Percentiles rank a stretch among this genome's conserved stretches.
Evolutionary conservation across 1,284 basidiomycete genomes (phyloP).

Genomic region (Coniophora puteana): DNA sequence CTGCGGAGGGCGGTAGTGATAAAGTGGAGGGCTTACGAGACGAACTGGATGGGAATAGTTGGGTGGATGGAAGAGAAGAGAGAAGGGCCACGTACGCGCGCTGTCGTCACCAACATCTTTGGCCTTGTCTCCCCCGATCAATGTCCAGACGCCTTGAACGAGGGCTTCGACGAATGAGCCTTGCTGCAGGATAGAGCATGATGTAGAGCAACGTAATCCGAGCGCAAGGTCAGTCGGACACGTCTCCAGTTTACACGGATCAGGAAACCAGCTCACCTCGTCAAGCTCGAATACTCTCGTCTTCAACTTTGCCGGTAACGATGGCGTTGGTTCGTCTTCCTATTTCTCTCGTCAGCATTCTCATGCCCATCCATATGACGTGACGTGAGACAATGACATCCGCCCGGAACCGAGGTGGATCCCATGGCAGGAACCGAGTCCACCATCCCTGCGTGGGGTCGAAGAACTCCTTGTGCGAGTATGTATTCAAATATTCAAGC

Average conservation of each 20-base stretch:
- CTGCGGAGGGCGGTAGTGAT: constrained; percentile 91
- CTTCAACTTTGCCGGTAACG: constrained; percentile 83
- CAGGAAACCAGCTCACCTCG: too few relatives aligned
- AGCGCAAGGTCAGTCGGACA: constrained; percentile 5
- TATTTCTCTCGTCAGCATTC: too few relatives aligned
- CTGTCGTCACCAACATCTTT: constrained; percentile 76
- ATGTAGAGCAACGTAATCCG: constrained; percentile 62
- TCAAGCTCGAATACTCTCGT: constrained; percentile 90
- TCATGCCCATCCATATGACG: too few relatives aligned
- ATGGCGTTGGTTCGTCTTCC: constrained; percentile 83
- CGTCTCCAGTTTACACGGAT: constrained; percentile 8
- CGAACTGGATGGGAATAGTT: constrained; percentile 55
- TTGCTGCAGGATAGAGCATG: constrained; percentile 88
- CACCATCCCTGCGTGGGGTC: constrained; percentile 67
- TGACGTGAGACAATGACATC: too few relatives aligned
- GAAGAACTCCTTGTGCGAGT: constrained; percentile 81
- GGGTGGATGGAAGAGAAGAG: constrained; percentile 5
- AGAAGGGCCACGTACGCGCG: constrained; percentile 42
- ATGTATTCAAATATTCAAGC: too few relatives aligned
- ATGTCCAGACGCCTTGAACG: constrained; percentile 89
- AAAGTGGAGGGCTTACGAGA: constrained; percentile 91
- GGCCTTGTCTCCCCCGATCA: constrained; percentile 74
- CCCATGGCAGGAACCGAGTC: constrained; percentile 78
- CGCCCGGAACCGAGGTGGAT: constrained; percentile 62
- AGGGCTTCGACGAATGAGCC: constrained; percentile 78